These are phyloP conservation scores for Lachnellula arida DNA, from an alignment of 2,329 filamentous ascomycete genomes.

Conservation along the genomic window DNA sequence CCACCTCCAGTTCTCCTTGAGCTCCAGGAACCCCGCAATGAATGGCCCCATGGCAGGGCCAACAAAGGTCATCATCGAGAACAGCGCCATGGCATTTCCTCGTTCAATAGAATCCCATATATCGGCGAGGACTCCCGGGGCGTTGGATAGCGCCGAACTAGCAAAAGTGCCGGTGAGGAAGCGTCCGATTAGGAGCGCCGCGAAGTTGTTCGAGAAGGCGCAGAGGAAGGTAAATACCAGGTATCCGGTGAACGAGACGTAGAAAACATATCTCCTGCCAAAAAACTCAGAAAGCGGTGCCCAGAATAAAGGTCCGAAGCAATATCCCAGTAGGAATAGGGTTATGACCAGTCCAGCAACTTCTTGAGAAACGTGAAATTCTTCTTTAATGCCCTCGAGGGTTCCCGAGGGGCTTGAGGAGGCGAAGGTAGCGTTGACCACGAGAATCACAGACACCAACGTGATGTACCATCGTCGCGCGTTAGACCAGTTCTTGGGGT, in stretches of 20 bases:
- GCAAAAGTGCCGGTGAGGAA: slow-evolving; percentile 63
- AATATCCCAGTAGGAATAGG: slow-evolving; percentile 42
- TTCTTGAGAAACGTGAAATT: slow-evolving; percentile 35
- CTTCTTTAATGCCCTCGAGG: slow-evolving; percentile 32
- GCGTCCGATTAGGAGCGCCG: slow-evolving; percentile 57
- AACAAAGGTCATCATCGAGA: slow-evolving; percentile 58
- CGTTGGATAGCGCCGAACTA: slow-evolving; percentile 56
- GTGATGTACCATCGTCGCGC: slow-evolving; percentile 39
- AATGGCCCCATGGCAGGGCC: slow-evolving; percentile 47
- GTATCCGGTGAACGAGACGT: slow-evolving; percentile 52
- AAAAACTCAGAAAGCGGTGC: slow-evolving; percentile 46
- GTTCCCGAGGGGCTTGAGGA: slow-evolving; percentile 40
- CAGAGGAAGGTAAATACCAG: slow-evolving; percentile 58
- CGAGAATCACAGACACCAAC: slow-evolving; percentile 34
- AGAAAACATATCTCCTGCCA: slow-evolving; percentile 56
- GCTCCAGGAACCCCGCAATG: slow-evolving; percentile 51
- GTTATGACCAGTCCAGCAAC: slow-evolving; percentile 39
- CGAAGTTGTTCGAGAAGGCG: slow-evolving; percentile 53
- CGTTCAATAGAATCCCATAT: slow-evolving; percentile 51
- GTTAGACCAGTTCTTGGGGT: slow-evolving; percentile 37
- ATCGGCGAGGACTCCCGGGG: slow-evolving; percentile 58
- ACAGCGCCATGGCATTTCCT: slow-evolving; percentile 57
- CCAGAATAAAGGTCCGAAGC: slow-evolving; percentile 42
- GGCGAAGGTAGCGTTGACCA: slow-evolving; percentile 39
- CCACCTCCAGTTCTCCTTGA: slow-evolving; percentile 51